A percentile compares a stretch with the other conserved stretches of the same genome.
Conservation (phyloP, 1,139 yeast genomes). For the Suhomyces yuchorum region DNA sequence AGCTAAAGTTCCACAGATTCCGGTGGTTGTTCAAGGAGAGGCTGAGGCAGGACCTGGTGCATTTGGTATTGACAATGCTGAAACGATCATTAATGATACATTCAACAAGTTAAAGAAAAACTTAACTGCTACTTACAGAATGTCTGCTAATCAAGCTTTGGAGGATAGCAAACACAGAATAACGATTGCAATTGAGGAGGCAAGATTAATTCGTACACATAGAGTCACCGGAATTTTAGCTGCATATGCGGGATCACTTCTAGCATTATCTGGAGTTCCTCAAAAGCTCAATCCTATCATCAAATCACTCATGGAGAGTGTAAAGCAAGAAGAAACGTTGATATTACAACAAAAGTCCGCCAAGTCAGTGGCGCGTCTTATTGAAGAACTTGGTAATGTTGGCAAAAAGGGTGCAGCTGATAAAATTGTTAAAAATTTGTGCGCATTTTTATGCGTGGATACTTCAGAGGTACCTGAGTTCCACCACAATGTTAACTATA, state of each 20-base stretch:
- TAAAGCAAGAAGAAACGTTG: conserved; percentile 71
- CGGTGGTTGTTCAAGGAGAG: conserved; percentile 92
- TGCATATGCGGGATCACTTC: conserved; percentile 72
- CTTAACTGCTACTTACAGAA: conserved; percentile 71
- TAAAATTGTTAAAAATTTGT: conserved; percentile 83
- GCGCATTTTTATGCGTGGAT: conserved; percentile 94
- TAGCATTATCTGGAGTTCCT: conserved; percentile 69
- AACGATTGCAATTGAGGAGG: conserved; percentile 66
- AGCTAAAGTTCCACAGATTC: conserved; percentile 78
- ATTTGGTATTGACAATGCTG: conserved; percentile 78
- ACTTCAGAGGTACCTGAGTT: conserved; percentile 96
- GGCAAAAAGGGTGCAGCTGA: conserved; percentile 78
- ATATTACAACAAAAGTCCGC: conserved; percentile 76
- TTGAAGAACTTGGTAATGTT: conserved; percentile 54
- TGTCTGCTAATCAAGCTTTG: conserved; percentile 70
- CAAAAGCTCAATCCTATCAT: conserved; percentile 86
- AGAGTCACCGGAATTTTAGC: conserved; percentile 70
- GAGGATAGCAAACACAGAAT: conserved; percentile 80
- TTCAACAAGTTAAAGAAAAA: conserved; percentile 65
- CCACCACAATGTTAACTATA: conserved; percentile 60
- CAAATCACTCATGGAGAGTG: conserved; percentile 88
- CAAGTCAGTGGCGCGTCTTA: conserved; percentile 62
- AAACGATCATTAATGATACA: conserved; percentile 63
- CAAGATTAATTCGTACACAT: conserved; percentile 53
- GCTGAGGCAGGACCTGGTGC: conserved; percentile 94